Evolutionary conservation across 1,139 yeast genomes (phyloP).

Genomic region (Nakaseomyces kungkrabaensis): DNA sequence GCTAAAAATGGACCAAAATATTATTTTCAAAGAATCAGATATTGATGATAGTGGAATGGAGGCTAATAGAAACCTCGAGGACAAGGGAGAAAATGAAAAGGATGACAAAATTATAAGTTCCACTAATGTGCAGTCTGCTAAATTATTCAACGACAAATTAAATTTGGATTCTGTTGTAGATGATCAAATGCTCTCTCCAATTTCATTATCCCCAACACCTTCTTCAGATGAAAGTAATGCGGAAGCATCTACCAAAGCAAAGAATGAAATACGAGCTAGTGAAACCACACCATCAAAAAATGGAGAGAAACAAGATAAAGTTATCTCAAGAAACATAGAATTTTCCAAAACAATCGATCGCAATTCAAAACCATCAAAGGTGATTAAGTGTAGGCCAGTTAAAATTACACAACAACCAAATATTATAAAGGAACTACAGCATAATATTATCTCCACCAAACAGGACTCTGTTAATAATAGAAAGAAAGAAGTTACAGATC

Average conservation of each 20-base stretch:
- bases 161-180: conserved; percentile 3
- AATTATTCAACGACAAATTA: not conserved
- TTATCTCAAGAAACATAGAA: not conserved
- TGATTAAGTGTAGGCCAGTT: no score
- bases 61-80: not conserved
- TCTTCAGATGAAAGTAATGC: conserved; percentile 3
- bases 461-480: no score
- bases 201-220: conserved; percentile 16
- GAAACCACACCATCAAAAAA: not conserved
- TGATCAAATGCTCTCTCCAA: conserved; percentile 11
- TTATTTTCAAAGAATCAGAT: not conserved
- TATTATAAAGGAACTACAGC: not conserved
- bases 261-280: not conserved
- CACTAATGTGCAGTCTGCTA: not conserved
- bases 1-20: not conserved
- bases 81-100: not conserved
- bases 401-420: not conserved
- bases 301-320: not conserved
- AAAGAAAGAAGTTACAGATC: no score
- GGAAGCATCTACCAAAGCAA: conserved; percentile 4
- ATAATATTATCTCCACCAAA: not conserved
- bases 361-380: no score
- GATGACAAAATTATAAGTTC: not conserved
- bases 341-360: no score
- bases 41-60: not conserved